Conservation (phyloP, 768 basidiomycete species). For the Mycena vulgaris region DNA sequence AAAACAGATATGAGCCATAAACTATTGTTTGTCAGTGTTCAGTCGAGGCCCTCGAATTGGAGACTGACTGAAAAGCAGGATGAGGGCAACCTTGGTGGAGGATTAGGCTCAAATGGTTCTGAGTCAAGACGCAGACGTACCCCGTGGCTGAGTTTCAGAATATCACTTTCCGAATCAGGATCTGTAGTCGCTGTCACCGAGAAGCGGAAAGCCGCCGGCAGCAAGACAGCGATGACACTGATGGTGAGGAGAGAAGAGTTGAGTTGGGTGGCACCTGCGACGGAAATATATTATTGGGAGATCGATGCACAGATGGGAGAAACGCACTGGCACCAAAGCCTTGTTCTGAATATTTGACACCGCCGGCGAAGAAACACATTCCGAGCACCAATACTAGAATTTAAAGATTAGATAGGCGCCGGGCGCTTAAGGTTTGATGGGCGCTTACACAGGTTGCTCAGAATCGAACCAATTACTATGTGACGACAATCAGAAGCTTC, state of each 20-base stretch:
- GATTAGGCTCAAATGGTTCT: not conserved
- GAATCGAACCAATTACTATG: slow-evolving; percentile 87
- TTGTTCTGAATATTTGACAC: slow-evolving; percentile 83
- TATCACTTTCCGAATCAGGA: slow-evolving; percentile 58
- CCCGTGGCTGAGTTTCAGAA: slow-evolving; percentile 81
- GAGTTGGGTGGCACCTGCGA: slow-evolving; percentile 72
- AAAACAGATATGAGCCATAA: slow-evolving; percentile 81
- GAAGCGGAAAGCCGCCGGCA: slow-evolving; percentile 87
- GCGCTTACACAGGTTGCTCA: slow-evolving; percentile 84
- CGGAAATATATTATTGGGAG: not conserved
- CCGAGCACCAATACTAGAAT: slow-evolving; percentile 82
- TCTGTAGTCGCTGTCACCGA: slow-evolving; percentile 49
- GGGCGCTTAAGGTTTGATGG: slow-evolving; percentile 26
- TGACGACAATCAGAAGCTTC: slow-evolving; percentile 36
- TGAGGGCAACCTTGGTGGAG: slow-evolving; percentile 72
- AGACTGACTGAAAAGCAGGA: slow-evolving; percentile 80
- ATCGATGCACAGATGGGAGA: not conserved
- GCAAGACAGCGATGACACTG: slow-evolving; percentile 84
- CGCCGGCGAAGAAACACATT: slow-evolving; percentile 94
- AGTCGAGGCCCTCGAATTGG: slow-evolving; percentile 50
- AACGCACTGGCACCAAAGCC: slow-evolving; percentile 81
- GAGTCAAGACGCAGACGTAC: slow-evolving; percentile 57
- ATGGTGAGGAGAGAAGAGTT: slow-evolving; percentile 84
- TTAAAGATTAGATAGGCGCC: slow-evolving; percentile 26
- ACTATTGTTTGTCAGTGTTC: slow-evolving; percentile 64